Base-by-base conservation (phyloP, 192 early-diverging fungal genomes). In the Coemansia sp. region DNA sequence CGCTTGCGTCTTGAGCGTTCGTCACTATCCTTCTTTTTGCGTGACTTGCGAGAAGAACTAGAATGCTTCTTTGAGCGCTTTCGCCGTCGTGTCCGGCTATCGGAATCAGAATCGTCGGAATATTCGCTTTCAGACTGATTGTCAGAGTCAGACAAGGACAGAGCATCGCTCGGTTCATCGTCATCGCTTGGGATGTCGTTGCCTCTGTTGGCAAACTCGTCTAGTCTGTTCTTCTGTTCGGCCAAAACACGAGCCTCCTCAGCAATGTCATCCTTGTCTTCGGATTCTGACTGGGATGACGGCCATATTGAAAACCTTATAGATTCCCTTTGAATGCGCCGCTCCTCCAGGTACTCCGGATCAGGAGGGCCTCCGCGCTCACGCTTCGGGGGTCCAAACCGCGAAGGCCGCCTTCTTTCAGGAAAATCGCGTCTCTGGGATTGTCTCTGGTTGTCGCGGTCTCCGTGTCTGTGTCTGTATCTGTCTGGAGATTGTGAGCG, bases 281-380 rank as follows among this genome's bases (percentile, higher is more conserved):
- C 84, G 0, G 83, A 84, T 21, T 68, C 77, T 0, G 87, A 83
- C 12, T 86, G 87, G 1, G 87, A 86, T 16, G 83, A 62, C 10
- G 85, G 74, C 87, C 87, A 88, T 21, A 88, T 85, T 0, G 85
- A 84, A 43, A 84, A 79, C 21, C 71, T 42, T 37, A 64, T 84
- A 3, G 71, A 65, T 21, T 84, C 64, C 6, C 86, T 73, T 46
- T 86, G 63, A 0, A 65, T 71, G 21, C 75, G 71, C 40, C 87
- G 65, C 37, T 73, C 63, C 19, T 55, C 66, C 45, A 74, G 55
- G 49, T 71, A 73, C 41, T 79, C 74, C n/a, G 73, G 67, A 16
- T 73, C 74, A 3, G 63, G 63, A 15, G 57, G 55, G 19, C 67
- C 66, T 41, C 71, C 51, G 8, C 63, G 69, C 19, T 37, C 21